These are phyloP conservation scores for Betula pendula DNA, from an alignment of 306 rosid genomes.

Conservation along the genomic window DNA sequence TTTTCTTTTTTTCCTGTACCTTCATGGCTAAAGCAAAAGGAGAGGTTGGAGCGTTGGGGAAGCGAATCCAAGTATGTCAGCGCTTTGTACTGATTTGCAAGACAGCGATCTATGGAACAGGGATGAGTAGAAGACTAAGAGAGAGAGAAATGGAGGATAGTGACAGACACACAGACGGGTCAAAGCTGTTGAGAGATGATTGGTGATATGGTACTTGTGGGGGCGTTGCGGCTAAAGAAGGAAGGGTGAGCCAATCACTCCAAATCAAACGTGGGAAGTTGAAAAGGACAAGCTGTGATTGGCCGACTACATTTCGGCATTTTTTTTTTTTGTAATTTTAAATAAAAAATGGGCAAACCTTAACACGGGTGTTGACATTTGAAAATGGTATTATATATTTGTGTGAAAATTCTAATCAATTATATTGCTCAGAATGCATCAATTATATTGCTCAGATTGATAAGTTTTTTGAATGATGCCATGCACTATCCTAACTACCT, in stretches of 20 bases:
- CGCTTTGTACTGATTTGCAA: conserved; percentile 33
- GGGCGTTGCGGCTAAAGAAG: conserved; percentile 35
- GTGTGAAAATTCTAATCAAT: not conserved
- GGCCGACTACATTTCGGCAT: conserved; percentile 9
- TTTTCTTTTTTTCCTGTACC: not conserved
- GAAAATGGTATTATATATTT: not conserved
- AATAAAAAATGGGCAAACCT: not conserved
- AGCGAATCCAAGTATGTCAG: conserved; percentile 37
- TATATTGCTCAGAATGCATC: not conserved
- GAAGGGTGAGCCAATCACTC: conserved; percentile 12
- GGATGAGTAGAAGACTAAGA: conserved; percentile 11
- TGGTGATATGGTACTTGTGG: conserved; percentile 50
- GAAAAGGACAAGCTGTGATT: conserved; percentile 38
- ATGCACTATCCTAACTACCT: too few species aligned
- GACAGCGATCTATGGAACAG: conserved; percentile 55
- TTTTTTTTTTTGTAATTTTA: conserved; percentile 20
- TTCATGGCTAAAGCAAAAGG: conserved; percentile 13
- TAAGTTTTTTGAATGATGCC: too few species aligned
- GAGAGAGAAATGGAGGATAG: conserved; percentile 8
- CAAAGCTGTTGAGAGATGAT: conserved; percentile 68
- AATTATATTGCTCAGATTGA: not conserved
- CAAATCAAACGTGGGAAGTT: conserved; percentile 11
- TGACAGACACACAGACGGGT: conserved; percentile 20
- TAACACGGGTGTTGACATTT: not conserved
- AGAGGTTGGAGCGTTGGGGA: conserved; percentile 12